Conservation (phyloP, 225 moss, liverwort and hornwort genomes). For the Ulota crispa region DNA sequence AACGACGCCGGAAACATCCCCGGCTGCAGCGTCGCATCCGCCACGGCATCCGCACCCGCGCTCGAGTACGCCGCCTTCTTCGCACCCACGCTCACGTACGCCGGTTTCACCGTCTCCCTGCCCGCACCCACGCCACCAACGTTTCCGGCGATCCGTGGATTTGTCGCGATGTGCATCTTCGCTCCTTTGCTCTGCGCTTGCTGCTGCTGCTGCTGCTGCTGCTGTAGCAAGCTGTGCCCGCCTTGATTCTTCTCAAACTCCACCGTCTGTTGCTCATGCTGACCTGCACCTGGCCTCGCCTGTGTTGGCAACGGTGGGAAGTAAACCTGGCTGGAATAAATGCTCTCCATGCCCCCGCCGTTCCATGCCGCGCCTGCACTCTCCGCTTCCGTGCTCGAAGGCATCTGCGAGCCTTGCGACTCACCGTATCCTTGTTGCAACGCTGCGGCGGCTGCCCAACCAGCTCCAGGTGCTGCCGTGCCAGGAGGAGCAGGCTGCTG, state of each 20-base stretch:
- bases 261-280: constrained; percentile 37
- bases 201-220: constrained; percentile 18
- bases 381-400: constrained; percentile 18
- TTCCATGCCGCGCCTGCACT: constrained; percentile 52
- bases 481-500: constrained; percentile 96
- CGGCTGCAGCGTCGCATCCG: constrained; percentile 88
- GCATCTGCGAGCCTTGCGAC: constrained; percentile 38
- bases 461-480: constrained; percentile 40
- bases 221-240: constrained; percentile 32
- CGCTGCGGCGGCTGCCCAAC: constrained; percentile 51
- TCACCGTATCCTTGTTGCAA: constrained; percentile 34
- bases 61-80: constrained; percentile 38
- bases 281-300: constrained; percentile 20
- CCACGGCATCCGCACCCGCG: constrained; percentile 58
- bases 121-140: constrained; percentile 42
- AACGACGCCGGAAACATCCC: constrained; percentile 92
- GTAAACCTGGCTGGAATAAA: constrained; percentile 44
- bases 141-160: constrained; percentile 79
- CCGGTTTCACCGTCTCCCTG: constrained; percentile 56
- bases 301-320: constrained; percentile 47
- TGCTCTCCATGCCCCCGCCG: constrained; percentile 23
- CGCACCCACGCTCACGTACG: constrained; percentile 60
- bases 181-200: constrained; percentile 39
- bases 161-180: constrained; percentile 82
- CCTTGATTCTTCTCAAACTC: constrained; percentile 47